These are phyloP conservation scores for Haplosporangium sp. DNA, from an alignment of 371 early-diverging fungal genomes.

Conservation along the genomic window DNA sequence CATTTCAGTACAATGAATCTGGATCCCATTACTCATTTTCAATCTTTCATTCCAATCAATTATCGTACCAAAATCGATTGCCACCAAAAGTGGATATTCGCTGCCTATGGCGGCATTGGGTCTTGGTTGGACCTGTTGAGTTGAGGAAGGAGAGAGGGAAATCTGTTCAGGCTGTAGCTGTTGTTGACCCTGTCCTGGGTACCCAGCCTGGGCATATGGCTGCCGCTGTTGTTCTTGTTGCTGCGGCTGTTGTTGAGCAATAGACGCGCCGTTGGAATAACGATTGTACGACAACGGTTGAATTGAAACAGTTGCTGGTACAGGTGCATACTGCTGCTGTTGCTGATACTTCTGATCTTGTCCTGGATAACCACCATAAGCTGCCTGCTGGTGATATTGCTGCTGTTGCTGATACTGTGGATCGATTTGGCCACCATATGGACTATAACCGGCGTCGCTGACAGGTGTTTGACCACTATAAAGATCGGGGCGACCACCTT, in stretches of 20 bases:
- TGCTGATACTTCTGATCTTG: conserved; percentile 26
- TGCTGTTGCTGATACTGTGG: conserved; percentile 20
- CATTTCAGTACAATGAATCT: background rate
- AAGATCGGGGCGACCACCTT: conserved; percentile 1
- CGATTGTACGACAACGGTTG: conserved; percentile 32
- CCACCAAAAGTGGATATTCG: conserved; percentile 50
- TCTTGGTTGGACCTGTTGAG: conserved; percentile 24
- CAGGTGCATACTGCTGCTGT: conserved; percentile 14
- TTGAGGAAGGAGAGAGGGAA: conserved; percentile 1
- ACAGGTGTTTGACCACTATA: conserved; percentile 23
- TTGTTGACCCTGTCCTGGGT: conserved; percentile 8
- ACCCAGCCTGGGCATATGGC: conserved; percentile 15
- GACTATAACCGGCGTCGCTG: conserved; percentile 7
- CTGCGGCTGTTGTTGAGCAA: conserved; percentile 13
- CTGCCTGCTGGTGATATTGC: conserved; percentile 13
- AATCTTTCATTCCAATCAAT: background rate
- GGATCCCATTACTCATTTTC: background rate
- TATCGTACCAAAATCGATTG: conserved; percentile 52
- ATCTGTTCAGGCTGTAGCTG: conserved; percentile 16
- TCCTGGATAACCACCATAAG: background rate
- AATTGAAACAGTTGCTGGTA: conserved; percentile 39
- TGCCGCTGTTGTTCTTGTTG: conserved; percentile 18
- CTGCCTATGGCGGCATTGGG: conserved; percentile 26
- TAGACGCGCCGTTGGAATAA: conserved; percentile 10
- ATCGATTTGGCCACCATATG: conserved; percentile 22